These are phyloP conservation scores for Betula pendula DNA, from an alignment of 306 rosid species.

Conservation along the genomic window DNA sequence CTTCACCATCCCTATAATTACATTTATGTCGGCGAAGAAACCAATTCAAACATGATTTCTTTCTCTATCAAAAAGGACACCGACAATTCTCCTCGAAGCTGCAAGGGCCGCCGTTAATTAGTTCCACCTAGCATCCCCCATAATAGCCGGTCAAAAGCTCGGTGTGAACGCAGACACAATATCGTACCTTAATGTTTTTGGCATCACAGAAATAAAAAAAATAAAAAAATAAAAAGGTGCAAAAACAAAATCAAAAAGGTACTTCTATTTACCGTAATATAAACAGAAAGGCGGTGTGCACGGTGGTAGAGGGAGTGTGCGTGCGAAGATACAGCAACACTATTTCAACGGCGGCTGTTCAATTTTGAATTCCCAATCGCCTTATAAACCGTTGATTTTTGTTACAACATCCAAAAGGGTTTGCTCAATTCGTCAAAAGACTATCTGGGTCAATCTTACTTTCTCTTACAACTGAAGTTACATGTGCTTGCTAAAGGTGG, in stretches of 20 bases:
- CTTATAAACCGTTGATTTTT: slow-evolving; percentile 8
- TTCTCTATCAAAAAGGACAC: not conserved
- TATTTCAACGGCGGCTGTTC: slow-evolving; percentile 27
- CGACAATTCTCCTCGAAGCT: not conserved
- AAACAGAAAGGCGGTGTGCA: not conserved
- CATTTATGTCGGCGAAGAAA: slow-evolving; percentile 23
- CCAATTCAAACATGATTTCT: slow-evolving; percentile 39
- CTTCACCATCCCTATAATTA: not conserved
- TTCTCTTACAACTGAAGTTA: slow-evolving; percentile 13
- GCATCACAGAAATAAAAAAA: not conserved
- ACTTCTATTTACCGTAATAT: no score
- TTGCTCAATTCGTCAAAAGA: slow-evolving; percentile 19
- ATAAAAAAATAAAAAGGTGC: not conserved
- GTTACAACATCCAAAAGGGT: not conserved
- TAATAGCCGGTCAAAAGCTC: not conserved
- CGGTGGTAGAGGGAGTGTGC: not conserved
- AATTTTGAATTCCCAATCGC: slow-evolving; percentile 25
- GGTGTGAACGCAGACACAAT: slow-evolving; percentile 22
- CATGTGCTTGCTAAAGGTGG: slow-evolving; percentile 57
- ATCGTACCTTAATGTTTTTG: not conserved
- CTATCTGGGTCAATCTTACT: slow-evolving; percentile 18
- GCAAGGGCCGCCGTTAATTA: not conserved
- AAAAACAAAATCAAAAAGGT: not conserved
- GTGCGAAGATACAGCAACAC: not conserved
- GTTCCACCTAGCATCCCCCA: not conserved